Evolutionary conservation across 495 filamentous ascomycete genomes (phyloP), one percentile per base, ranked within the genome.

Genomic region (Penicillium goetzii): DNA sequence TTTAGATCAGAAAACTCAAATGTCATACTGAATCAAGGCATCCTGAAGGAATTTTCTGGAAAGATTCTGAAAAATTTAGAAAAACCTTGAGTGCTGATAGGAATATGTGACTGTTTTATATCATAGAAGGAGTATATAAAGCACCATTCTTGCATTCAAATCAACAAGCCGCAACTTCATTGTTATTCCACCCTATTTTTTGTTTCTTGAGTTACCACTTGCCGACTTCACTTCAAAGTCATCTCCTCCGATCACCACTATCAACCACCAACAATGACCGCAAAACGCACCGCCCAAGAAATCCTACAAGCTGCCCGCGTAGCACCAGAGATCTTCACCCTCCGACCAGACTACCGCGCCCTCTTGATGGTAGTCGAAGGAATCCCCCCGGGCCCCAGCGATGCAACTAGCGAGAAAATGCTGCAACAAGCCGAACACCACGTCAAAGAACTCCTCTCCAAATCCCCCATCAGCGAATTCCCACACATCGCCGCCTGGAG

Each of bases 401-500:
- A 68, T 10, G 40, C 51, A 15, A 23, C 19, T 3, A 71, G 66
- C 58, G 63, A 68, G n/a, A n/a, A 34, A 11, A 57, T 69, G 15
- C 34, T 69, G 8, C 52, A 49, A 26, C 56, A 63, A 19, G 67
- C 67, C 50, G 67, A 69, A 56, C 56, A 15, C 12, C 34, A 33
- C 17, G 52, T 62, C 59, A 66, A 63, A 43, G 12, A 47, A 3
- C 51, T 57, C 8, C 7, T 50, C 0, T 59, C 56, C 38, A 65
- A 61, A 32, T 15, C 47, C n/a, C 40, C 64, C 12, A 49, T 65
- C 5, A 67, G 64, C 8, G 59, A 63, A n/a, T 38, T 72, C 15
- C 67, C 69, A 30, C 69, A 72, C 50, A 72, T 72, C 40, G 64
- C 69, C 47, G 61, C 69, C 30, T 72, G 69, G 69, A 30, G 69